Evolutionary conservation across 495 filamentous ascomycete genomes (phyloP), one percentile per base, ranked within the genome.

Genomic region (Thozetella sp.): DNA sequence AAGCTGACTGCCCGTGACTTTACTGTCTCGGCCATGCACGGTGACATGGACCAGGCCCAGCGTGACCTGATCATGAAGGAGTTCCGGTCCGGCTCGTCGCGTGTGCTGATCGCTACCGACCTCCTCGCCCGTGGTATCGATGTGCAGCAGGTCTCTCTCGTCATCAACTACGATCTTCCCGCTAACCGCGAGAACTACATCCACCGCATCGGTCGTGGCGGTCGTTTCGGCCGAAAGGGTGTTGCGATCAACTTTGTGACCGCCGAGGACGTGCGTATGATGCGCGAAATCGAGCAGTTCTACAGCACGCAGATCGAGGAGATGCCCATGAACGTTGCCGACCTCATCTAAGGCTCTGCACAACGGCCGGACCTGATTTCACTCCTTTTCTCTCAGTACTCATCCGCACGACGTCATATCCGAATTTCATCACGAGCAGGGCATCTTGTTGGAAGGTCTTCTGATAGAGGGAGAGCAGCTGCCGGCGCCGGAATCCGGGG

Each of bases 141-240:
- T 73, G 95, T 99, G 25, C 95, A 99, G 75, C 95, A 99, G 74
- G 95, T 99, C 25, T 96, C 92, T n/a, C 81, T 99, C 58, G 95
- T 99, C 59, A 99, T 99, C 80, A 99, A 99, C 78, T 99, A 99
- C 76, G 95, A 99, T 69, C 83, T 99, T 30, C 95, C 95, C 27
- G 93, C 89, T 70, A 99, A 99, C 80, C 93, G 95, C 86, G 95
- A 99, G 78, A 99, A 99, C 79, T 99, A 99, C 76, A 98, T 99
- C 73, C 95, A 99, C 76, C 87, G 95, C 63, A 99, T 99, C 68
- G 95, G 95, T 74, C 88, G 95, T 72, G 90, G 90, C 73, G 95
- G 95, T 69, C 88, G 95, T 64, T 99, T 99, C 76, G 95, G 95
- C 62, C 86, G 95, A 52, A 99, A 99, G 82, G 95, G 95, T 83